Conservation (phyloP, 345 rosid species). For the Excoecaria agallocha region DNA sequence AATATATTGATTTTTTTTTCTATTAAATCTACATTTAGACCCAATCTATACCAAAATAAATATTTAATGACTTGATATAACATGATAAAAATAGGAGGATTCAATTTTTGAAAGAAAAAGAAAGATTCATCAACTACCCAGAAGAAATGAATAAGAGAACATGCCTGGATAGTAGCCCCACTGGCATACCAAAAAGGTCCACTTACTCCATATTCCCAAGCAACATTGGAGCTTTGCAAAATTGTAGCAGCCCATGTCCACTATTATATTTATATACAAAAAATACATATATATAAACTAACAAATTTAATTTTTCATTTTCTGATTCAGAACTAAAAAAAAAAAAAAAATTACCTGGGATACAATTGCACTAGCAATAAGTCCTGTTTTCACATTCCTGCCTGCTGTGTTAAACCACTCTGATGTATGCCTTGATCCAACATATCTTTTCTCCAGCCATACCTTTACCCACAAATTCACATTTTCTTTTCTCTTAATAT, state of each 20-base stretch:
- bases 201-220: slow-evolving; percentile 90
- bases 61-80: no score
- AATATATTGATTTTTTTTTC: no score
- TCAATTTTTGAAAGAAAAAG: neutral
- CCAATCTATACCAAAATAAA: no score
- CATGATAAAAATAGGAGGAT: no score
- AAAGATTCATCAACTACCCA: no score
- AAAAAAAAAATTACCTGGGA: slow-evolving; percentile 51
- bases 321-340: neutral
- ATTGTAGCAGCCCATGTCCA: slow-evolving; percentile 99
- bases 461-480: slow-evolving; percentile 39
- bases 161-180: slow-evolving; percentile 92
- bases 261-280: slow-evolving; percentile 23
- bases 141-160: neutral
- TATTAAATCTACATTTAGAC: no score
- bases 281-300: neutral
- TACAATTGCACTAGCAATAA: slow-evolving; percentile 89
- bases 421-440: slow-evolving; percentile 79
- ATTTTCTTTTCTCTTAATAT: no score
- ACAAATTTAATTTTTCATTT: no score
- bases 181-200: slow-evolving; percentile 99
- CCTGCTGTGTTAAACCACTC: slow-evolving; percentile 99
- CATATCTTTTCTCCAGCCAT: slow-evolving; percentile 86
- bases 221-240: slow-evolving; percentile 93
- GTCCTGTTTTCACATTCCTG: slow-evolving; percentile 91